Conservation (phyloP, 2,329 filamentous ascomycete genomes). For the Penicillium rolfsii region DNA sequence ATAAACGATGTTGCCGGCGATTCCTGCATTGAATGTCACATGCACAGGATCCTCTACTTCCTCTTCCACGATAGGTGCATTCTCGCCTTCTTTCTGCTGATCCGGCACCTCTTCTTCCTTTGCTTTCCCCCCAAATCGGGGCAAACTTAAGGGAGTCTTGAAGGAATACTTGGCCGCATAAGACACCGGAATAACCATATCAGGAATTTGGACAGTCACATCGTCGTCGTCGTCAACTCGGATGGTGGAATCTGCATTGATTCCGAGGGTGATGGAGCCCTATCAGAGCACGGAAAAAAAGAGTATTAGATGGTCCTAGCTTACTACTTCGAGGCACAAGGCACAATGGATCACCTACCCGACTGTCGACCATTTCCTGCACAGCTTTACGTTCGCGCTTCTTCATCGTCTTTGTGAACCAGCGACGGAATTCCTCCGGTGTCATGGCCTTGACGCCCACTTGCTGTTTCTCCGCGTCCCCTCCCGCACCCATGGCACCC, state of each 20-base stretch:
- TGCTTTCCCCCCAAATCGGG: conserved; percentile 24
- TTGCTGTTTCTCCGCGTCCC: conserved; percentile 35
- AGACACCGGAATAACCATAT: conserved; percentile 26
- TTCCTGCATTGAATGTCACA: conserved; percentile 38
- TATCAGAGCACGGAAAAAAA: conserved; percentile 11
- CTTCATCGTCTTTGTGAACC: conserved; percentile 48
- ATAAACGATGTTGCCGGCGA: conserved; percentile 37
- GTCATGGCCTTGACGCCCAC: conserved; percentile 45
- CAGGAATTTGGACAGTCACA: conserved; percentile 36
- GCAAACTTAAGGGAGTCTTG: conserved; percentile 38
- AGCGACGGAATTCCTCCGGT: conserved; percentile 45
- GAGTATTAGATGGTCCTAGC: conserved; percentile 14
- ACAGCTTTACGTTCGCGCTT: conserved; percentile 42
- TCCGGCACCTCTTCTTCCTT: conserved; percentile 26
- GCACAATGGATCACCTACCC: conserved; percentile 33
- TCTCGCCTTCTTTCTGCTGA: conserved; percentile 21
- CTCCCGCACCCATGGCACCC: conserved; percentile 39
- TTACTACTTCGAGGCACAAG: background rate
- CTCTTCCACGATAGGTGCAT: conserved; percentile 14
- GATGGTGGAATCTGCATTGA: conserved; percentile 43
- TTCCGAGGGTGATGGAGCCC: conserved; percentile 39
- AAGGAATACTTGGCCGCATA: conserved; percentile 42
- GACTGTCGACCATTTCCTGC: conserved; percentile 42
- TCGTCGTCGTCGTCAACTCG: conserved; percentile 35
- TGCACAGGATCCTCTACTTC: conserved; percentile 23